Percentiles rank a stretch among this genome's conserved stretches.
Evolutionary conservation across 495 filamentous ascomycete species (phyloP).

Genomic region (Xylaria venustula): DNA sequence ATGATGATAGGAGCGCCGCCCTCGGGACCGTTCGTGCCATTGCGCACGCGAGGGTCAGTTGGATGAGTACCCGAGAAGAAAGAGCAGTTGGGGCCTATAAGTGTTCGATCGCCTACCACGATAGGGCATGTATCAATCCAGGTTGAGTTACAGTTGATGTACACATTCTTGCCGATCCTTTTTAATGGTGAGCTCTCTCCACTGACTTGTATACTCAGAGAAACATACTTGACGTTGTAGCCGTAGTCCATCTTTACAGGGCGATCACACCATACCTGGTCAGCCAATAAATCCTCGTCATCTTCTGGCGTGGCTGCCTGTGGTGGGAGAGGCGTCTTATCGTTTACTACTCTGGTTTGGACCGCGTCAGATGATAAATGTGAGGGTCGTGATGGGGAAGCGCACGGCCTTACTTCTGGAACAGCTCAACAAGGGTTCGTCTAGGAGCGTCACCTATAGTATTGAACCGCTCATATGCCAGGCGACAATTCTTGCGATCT

Average conservation of each 20-base stretch:
- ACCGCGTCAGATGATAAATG: not conserved
- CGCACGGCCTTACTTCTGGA: constrained; percentile 64
- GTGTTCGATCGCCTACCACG: constrained; percentile 73
- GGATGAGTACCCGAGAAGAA: constrained; percentile 76
- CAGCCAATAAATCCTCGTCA: constrained; percentile 58
- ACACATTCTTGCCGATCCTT: constrained; percentile 63
- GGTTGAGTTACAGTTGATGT: constrained; percentile 73
- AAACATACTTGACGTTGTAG: constrained; percentile 57
- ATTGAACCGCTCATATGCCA: constrained; percentile 64
- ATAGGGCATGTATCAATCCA: constrained; percentile 78
- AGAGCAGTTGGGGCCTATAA: constrained; percentile 76
- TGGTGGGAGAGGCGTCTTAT: constrained; percentile 62
- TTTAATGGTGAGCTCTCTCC: not conserved
- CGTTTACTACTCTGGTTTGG: constrained; percentile 53
- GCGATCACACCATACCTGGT: constrained; percentile 68
- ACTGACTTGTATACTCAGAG: not conserved
- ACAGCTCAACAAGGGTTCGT: constrained; percentile 62
- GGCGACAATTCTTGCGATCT: constrained; percentile 57
- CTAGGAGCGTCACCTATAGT: constrained; percentile 55
- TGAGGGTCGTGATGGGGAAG: not conserved
- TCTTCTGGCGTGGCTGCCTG: constrained; percentile 48
- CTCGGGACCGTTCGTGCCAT: constrained; percentile 75
- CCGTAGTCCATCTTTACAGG: constrained; percentile 77
- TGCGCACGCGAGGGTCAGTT: constrained; percentile 67
- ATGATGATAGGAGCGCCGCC: constrained; percentile 71